phyloP scores from a whole-genome alignment of 306 rosid genomes.

The Cicer cuneatum region DNA sequence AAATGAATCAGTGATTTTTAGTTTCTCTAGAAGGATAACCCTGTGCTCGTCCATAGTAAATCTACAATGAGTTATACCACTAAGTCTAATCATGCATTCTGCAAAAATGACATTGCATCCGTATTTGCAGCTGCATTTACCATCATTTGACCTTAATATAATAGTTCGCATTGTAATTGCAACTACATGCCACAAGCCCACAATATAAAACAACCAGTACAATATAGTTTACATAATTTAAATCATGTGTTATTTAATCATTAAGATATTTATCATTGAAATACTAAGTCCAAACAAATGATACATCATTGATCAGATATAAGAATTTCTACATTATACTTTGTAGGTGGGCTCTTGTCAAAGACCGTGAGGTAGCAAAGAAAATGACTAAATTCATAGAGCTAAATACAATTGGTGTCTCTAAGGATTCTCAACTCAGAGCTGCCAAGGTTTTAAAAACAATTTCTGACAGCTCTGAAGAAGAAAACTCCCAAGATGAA shows the following conservation, averaged over 20 bases:
- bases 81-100: too few species aligned
- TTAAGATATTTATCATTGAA: neutral
- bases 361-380: conserved; percentile 67
- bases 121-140: too few species aligned
- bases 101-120: too few species aligned
- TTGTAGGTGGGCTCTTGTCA: conserved; percentile 89
- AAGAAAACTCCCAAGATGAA: conserved; percentile 27
- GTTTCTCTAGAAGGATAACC: too few species aligned
- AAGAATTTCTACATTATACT: neutral
- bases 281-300: neutral
- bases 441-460: conserved; percentile 75
- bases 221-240: neutral
- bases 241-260: too few species aligned
- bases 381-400: conserved; percentile 78
- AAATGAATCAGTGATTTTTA: too few species aligned
- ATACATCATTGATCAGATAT: neutral
- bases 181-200: too few species aligned
- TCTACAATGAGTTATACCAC: neutral
- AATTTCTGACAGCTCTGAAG: conserved; percentile 57
- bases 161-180: too few species aligned
- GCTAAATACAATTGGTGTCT: conserved; percentile 85
- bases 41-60: too few species aligned
- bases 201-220: too few species aligned
- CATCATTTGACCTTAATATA: too few species aligned
- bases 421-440: conserved; percentile 88